Evolutionary conservation across 352 stramenopile genomes (phyloP), one percentile per base, ranked within the genome.

Genomic region (Phytophthora ohioensis): DNA sequence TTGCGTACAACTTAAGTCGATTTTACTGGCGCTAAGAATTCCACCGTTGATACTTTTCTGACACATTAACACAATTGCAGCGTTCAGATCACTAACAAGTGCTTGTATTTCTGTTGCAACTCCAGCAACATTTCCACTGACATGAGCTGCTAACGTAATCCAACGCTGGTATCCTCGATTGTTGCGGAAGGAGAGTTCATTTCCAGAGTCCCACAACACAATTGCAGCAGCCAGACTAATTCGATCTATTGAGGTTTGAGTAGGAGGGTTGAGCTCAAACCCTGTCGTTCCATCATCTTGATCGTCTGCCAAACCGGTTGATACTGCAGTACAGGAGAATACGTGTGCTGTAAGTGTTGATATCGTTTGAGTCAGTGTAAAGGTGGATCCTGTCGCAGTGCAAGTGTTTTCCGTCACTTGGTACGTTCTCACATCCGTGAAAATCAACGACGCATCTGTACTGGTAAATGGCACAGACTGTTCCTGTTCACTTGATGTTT

Each of bases 11-110:
- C 65, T 74, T 4, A 60, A 65, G 39, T 57, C 51, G 7, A 72
- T 42, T 1, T 84, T 51, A 11, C 75, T 90, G 5, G 45, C 41
- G 39, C 88, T 84, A 47, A 92, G 89, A n/a, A 92, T 63, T n/a
- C 71, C 79, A 2, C 48, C 82, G 9, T 31, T 31, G n/a, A 87
- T 49, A 2, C 54, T 10, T 17, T 35, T 9, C 21, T 62, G 72
- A 78, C 32, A 71, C 35, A 31, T 21, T n/a, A 11, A 43, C 12
- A 21, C 17, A n/a, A 91, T 63, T 21, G 64, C 67, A 4, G 60
- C 59, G 42, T 91, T 94, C 31, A 91, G 71, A 0, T 70, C 47
- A 27, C 30, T 54, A 4, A 76, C 48, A 11, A 87, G 17, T 8
- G 45, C 31, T 27, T 78, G 58, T 1, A 46, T 47, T 45, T 68